Evolutionary conservation across 805 yeast genomes (phyloP).

Genomic region (Saturnispora sanitii): DNA sequence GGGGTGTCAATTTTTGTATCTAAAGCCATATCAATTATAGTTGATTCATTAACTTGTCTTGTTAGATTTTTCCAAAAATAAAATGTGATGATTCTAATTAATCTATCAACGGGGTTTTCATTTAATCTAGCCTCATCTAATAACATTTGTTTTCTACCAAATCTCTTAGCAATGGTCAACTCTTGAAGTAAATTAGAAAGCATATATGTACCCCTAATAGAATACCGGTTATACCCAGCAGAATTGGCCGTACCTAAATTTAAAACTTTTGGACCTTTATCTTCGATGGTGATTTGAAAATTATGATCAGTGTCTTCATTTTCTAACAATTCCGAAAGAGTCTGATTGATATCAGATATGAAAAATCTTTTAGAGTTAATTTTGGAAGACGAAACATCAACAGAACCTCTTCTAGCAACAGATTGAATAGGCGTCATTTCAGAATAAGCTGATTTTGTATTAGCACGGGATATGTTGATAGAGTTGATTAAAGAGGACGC

Average conservation of each 20-base stretch:
- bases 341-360: constrained; percentile 64
- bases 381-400: constrained; percentile 36
- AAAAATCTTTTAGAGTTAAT: constrained; percentile 42
- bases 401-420: constrained; percentile 40
- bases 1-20: constrained; percentile 69
- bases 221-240: constrained; percentile 63
- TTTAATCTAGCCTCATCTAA: constrained; percentile 75
- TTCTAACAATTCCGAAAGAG: constrained; percentile 56
- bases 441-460: not conserved
- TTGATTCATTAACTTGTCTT: constrained; percentile 52
- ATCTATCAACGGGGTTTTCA: constrained; percentile 78
- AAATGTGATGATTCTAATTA: constrained; percentile 60
- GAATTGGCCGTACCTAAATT: constrained; percentile 77
- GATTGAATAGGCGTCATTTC: constrained; percentile 10
- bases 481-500: constrained; percentile 10
- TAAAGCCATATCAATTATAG: constrained; percentile 58
- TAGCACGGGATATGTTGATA: constrained; percentile 4
- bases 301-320: constrained; percentile 82
- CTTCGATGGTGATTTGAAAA: constrained; percentile 78
- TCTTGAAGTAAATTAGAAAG: constrained; percentile 80
- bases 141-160: constrained; percentile 68
- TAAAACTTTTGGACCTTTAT: constrained; percentile 74
- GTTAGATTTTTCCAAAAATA: constrained; percentile 78
- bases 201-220: constrained; percentile 83
- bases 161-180: constrained; percentile 71